Percentiles rank a stretch among this genome's conserved stretches.
These are phyloP conservation scores for Kluyveromyces starmeri DNA, from an alignment of 805 yeast genomes.

Conservation along the genomic window DNA sequence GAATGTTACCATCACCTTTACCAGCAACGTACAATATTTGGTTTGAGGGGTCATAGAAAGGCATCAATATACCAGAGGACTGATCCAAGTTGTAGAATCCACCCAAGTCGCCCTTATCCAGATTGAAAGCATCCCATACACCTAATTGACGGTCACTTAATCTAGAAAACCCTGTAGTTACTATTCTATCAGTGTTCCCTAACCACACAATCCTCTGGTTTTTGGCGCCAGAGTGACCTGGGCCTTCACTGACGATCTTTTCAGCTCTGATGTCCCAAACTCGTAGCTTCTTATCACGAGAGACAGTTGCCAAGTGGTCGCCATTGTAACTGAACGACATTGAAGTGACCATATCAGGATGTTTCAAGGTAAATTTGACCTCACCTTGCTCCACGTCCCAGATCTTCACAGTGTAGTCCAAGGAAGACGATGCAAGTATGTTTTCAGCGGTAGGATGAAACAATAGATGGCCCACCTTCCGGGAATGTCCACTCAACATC, in stretches of 20 bases:
- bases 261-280: constrained; percentile 86
- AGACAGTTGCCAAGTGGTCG: constrained; percentile 72
- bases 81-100: constrained; percentile 83
- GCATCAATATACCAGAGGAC: constrained; percentile 89
- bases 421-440: constrained; percentile 81
- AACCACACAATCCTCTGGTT: constrained; percentile 84
- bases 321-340: constrained; percentile 90
- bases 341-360: constrained; percentile 87
- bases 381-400: constrained; percentile 82
- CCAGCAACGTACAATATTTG: constrained; percentile 85
- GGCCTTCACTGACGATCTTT: constrained; percentile 68
- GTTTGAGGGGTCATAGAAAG: constrained; percentile 76
- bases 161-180: constrained; percentile 90
- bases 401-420: constrained; percentile 83
- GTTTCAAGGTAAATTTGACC: constrained; percentile 63
- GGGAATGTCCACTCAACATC: constrained; percentile 71
- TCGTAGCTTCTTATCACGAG: constrained; percentile 83
- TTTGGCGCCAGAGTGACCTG: constrained; percentile 91
- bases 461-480: constrained; percentile 87
- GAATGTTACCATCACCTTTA: constrained; percentile 95
- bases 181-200: constrained; percentile 75
- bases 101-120: constrained; percentile 77
- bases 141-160: constrained; percentile 93
- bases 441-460: constrained; percentile 85
- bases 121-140: constrained; percentile 75